Evolutionary conservation across 306 rosid genomes (phyloP).

Genomic region (Trifolium subterraneum): DNA sequence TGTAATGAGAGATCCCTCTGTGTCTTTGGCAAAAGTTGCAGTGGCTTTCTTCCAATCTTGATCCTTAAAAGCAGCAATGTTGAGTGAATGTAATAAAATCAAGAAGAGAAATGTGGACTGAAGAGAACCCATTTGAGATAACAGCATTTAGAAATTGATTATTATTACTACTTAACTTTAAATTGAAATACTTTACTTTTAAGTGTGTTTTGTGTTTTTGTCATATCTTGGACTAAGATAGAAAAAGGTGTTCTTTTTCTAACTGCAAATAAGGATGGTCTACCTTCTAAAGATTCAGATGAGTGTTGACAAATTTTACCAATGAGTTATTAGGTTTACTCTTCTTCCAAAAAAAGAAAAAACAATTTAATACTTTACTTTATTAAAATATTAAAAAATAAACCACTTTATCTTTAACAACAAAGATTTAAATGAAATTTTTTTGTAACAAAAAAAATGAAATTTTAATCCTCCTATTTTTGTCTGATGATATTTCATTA

Average conservation of each 20-base stretch:
- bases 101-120: slow-evolving; percentile 58
- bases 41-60: slow-evolving; percentile 85
- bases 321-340: not conserved
- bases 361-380: not conserved
- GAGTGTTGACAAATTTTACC: slow-evolving; percentile 48
- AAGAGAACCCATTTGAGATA: slow-evolving; percentile 70
- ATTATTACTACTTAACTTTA: slow-evolving; percentile 33
- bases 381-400: too few relatives aligned
- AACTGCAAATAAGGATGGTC: slow-evolving; percentile 37
- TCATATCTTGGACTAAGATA: slow-evolving; percentile 43
- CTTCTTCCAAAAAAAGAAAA: not conserved
- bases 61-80: slow-evolving; percentile 48
- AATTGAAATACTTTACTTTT: slow-evolving; percentile 22
- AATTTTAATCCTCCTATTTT: too few relatives aligned
- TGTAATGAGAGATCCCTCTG: slow-evolving; percentile 73
- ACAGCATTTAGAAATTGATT: slow-evolving; percentile 43
- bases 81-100: slow-evolving; percentile 51
- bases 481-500: too few relatives aligned
- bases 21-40: slow-evolving; percentile 82
- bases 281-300: slow-evolving; percentile 40
- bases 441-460: too few relatives aligned
- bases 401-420: too few relatives aligned
- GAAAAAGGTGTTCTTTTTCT: slow-evolving; percentile 37
- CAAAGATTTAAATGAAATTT: too few relatives aligned
- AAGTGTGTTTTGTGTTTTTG: slow-evolving; percentile 22